Conservation (phyloP, 2,329 filamentous ascomycete species). For the Alternaria viburni region DNA sequence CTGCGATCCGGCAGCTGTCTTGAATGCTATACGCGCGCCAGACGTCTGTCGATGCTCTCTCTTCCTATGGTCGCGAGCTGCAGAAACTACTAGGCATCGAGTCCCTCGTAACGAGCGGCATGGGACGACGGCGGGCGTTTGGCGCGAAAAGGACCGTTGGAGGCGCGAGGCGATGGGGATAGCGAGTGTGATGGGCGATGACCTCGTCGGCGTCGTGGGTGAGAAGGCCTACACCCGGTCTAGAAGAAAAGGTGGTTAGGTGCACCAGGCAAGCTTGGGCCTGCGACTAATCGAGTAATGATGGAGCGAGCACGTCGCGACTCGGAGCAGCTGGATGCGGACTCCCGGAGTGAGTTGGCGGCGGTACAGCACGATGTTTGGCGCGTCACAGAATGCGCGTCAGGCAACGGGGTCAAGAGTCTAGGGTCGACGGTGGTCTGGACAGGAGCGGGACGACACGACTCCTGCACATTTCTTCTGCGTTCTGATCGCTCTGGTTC, state of each 20-base stretch:
- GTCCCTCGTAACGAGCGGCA: constrained; percentile 25
- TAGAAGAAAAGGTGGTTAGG: constrained; percentile 32
- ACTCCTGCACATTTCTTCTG: constrained; percentile 18
- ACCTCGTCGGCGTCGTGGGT: constrained; percentile 20
- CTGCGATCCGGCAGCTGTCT: background rate
- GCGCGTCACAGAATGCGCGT: constrained; percentile 3
- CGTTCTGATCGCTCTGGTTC: constrained; percentile 16
- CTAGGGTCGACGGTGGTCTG: background rate
- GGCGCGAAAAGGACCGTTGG: constrained; percentile 13
- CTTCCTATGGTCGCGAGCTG: constrained; percentile 20
- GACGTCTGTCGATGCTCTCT: background rate
- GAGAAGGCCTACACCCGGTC: constrained; percentile 13
- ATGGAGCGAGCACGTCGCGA: constrained; percentile 23
- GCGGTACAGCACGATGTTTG: background rate
- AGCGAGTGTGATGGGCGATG: constrained; percentile 19
- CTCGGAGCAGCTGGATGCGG: constrained; percentile 13
- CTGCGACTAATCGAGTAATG: constrained; percentile 30
- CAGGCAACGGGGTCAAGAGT: background rate
- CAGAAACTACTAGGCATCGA: constrained; percentile 21
- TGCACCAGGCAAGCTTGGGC: constrained; percentile 30
- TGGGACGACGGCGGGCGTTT: constrained; percentile 25
- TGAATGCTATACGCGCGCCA: constrained; percentile 6
- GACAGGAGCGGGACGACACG: constrained; percentile 9
- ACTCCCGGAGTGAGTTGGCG: background rate
- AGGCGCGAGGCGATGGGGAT: constrained; percentile 11